A percentile compares a stretch with the other conserved stretches of the same genome.
phyloP scores from a whole-genome alignment of 805 yeast species.

The Suhomyces pyralidae region DNA sequence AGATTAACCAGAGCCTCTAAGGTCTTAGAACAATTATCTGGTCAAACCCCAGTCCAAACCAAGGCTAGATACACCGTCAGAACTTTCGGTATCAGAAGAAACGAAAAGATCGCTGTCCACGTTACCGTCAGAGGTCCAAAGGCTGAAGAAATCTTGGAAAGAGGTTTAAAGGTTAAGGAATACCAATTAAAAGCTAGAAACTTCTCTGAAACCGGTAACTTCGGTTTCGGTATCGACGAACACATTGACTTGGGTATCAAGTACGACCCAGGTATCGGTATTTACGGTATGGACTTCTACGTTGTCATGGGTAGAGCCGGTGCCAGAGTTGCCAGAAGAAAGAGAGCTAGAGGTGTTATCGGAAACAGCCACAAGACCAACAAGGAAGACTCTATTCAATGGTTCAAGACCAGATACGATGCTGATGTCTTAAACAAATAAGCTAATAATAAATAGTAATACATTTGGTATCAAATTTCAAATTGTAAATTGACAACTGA shows the following conservation, averaged over 20 bases:
- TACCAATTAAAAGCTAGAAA: conserved; percentile 91
- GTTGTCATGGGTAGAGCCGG: conserved; percentile 99
- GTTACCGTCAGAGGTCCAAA: conserved; percentile 99
- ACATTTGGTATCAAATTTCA: conserved; percentile 2
- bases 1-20: conserved; percentile 99
- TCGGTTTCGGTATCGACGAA: conserved; percentile 99
- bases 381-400: conserved; percentile 91
- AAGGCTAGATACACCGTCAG: conserved; percentile 99
- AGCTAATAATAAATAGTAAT: conserved; percentile 16
- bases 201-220: conserved; percentile 99
- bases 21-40: conserved; percentile 99
- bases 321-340: conserved; percentile 97
- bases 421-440: conserved; percentile 92
- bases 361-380: conserved; percentile 91
- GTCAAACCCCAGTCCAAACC: conserved; percentile 99
- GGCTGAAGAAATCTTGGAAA: conserved; percentile 96
- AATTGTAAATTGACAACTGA: neutral
- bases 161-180: conserved; percentile 99
- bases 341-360: conserved; percentile 84
- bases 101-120: conserved; percentile 99
- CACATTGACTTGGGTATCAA: conserved; percentile 99
- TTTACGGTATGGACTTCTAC: conserved; percentile 99
- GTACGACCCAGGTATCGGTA: conserved; percentile 99
- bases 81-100: conserved; percentile 99
- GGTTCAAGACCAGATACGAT: conserved; percentile 99